Conservation (phyloP, 2,329 filamentous ascomycete species). For the Ophiostoma fasciatum region DNA sequence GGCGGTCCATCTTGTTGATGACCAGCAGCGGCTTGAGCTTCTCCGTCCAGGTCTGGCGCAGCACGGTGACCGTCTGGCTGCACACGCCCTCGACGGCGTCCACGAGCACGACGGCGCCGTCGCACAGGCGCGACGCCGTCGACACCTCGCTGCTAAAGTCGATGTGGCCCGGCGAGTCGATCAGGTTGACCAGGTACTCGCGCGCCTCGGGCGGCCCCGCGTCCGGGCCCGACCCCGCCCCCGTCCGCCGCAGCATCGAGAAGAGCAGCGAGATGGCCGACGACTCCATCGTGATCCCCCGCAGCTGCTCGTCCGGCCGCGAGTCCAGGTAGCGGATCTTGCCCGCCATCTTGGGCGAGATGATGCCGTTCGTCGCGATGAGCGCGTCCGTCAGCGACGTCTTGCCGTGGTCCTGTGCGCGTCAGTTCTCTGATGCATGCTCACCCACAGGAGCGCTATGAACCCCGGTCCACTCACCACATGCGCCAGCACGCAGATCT, state of each 20-base stretch:
- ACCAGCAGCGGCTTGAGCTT: constrained; percentile 88
- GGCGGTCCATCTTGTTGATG: constrained; percentile 95
- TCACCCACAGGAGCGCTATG: not conserved
- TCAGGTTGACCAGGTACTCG: constrained; percentile 92
- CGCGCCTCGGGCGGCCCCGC: constrained; percentile 39
- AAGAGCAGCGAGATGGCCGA: constrained; percentile 96
- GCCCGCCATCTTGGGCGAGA: constrained; percentile 90
- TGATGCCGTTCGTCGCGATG: constrained; percentile 97
- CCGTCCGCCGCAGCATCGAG: constrained; percentile 62
- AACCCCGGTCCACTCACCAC: constrained; percentile 40
- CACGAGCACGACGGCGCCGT: constrained; percentile 85
- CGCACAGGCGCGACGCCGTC: constrained; percentile 83
- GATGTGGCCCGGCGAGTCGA: constrained; percentile 95
- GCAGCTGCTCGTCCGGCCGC: constrained; percentile 82
- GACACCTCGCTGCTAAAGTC: constrained; percentile 98
- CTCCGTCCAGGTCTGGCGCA: constrained; percentile 90
- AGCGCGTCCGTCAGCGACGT: constrained; percentile 92
- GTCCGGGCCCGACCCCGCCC: not conserved
- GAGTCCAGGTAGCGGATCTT: constrained; percentile 98
- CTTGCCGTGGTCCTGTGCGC: constrained; percentile 68
- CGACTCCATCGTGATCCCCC: constrained; percentile 99
- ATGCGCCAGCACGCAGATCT: constrained; percentile 89
- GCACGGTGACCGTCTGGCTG: constrained; percentile 93
- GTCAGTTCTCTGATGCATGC: not conserved
- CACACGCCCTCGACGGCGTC: constrained; percentile 97